Evolutionary conservation across 1,284 basidiomycete genomes (phyloP), one percentile per base, ranked within the genome.

Genomic region (Cutaneotrichosporon dermatis): DNA sequence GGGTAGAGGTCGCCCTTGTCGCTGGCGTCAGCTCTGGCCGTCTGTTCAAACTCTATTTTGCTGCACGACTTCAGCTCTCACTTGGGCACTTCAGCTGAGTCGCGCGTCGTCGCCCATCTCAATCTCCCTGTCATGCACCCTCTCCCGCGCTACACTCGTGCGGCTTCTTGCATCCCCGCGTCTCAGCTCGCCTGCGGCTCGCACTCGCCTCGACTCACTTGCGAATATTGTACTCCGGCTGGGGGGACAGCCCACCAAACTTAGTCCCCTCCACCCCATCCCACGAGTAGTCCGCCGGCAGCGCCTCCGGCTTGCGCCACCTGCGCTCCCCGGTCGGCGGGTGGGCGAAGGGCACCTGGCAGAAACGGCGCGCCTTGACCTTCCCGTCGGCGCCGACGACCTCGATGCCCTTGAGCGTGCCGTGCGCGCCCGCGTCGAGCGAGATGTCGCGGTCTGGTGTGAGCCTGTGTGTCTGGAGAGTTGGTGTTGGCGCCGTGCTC

Each of bases 351-450:
- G 66, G 66, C 2, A 68, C 63, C 25, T 58, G 59, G 16, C 46
- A 51, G 59, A 66, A 68, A 7, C 66, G 62, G 39, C 61, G 64
- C 35, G 60, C 61, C 35, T 64, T 64, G 48, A 62, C 59, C 16
- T 60, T 51, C 1, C 66, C 66, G 45, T 63, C 59, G 4, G 48
- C 13, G 4, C 58, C 55, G 51, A 66, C 51, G 33, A 66, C 53
- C 15, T 61, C 56, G 42, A 56, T 43, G 35, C 66, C 66, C 13
- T 51, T 58, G 11, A 68, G 59, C 42, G 41, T 59, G 44, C 66
- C 66, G 58, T 68, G 66, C 11, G 51, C 33, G 8, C 64, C 64
- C 41, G 62, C 62, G 36, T 50, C 16, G 54, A 68, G 59, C 8
- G 62, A 51, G 37, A 55, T 61, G 34, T 64, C 62, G 25, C 53